A percentile compares a stretch with the other conserved stretches of the same genome.
Evolutionary conservation across 2,329 filamentous ascomycete species (phyloP).

Genomic region (Pseudocercospora fijiensis): DNA sequence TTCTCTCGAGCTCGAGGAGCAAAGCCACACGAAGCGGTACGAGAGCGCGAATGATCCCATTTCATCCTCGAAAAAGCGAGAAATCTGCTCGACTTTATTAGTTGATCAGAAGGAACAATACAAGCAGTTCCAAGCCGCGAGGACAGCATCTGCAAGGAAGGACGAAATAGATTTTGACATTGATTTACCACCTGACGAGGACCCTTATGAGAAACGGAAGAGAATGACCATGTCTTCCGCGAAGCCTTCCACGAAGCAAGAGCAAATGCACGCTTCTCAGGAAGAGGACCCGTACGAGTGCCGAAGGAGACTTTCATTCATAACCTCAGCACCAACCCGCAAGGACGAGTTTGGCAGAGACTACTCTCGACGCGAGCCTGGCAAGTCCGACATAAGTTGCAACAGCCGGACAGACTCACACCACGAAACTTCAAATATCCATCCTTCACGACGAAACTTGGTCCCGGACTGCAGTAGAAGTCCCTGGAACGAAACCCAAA

Average conservation of each 20-base stretch:
- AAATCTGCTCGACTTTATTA: not conserved
- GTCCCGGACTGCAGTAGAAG: not conserved
- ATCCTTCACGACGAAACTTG: not conserved
- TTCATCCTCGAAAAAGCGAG: not conserved
- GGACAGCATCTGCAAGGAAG: not conserved
- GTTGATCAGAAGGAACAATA: constrained; percentile 4
- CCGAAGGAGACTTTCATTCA: not conserved
- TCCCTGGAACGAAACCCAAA: not conserved
- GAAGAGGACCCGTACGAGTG: not conserved
- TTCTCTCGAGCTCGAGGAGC: not conserved
- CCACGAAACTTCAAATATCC: not conserved
- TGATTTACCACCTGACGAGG: not conserved
- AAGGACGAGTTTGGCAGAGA: not conserved
- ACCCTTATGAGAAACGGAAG: constrained; percentile 3
- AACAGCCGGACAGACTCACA: not conserved
- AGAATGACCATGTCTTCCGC: not conserved
- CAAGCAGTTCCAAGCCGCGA: constrained; percentile 1
- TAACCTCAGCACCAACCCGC: not conserved
- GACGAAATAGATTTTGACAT: not conserved
- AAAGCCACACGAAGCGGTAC: not conserved
- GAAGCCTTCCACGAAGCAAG: not conserved
- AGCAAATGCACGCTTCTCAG: not conserved
- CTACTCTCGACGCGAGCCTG: not conserved
- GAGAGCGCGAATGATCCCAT: not conserved
- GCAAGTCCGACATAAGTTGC: not conserved